These are phyloP conservation scores for Wickerhamomyces rabaulensis DNA, from an alignment of 805 yeast species.

Conservation along the genomic window DNA sequence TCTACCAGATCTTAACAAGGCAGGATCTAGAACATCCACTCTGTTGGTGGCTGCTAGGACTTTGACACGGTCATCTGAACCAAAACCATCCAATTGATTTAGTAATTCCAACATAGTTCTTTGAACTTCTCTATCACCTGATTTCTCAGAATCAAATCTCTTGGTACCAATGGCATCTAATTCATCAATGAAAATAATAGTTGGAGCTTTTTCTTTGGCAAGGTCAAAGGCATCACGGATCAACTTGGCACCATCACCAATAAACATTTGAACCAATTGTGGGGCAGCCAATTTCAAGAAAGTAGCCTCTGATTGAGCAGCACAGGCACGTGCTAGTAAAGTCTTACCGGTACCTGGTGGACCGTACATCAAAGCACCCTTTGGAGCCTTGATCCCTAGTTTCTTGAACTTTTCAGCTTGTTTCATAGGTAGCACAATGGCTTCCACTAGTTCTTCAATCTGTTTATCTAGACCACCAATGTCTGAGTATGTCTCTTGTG, in stretches of 20 bases:
- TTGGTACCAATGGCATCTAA: constrained; percentile 98
- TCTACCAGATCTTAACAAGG: constrained; percentile 93
- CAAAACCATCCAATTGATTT: constrained; percentile 97
- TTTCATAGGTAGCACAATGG: constrained; percentile 96
- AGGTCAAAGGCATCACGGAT: constrained; percentile 96
- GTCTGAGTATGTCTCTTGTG: constrained; percentile 94
- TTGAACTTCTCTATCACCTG: constrained; percentile 98
- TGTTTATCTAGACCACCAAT: constrained; percentile 98
- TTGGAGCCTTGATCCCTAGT: constrained; percentile 95
- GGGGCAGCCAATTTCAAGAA: constrained; percentile 96
- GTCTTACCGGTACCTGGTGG: constrained; percentile 99
- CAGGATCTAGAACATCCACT: constrained; percentile 98
- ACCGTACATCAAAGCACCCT: constrained; percentile 97
- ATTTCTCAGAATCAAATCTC: constrained; percentile 94
- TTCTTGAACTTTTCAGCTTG: constrained; percentile 94
- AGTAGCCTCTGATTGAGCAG: constrained; percentile 97
- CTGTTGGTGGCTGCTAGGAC: constrained; percentile 98
- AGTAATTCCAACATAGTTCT: constrained; percentile 98
- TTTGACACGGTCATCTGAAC: constrained; percentile 94
- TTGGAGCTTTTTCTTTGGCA: constrained; percentile 97
- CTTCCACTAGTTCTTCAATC: constrained; percentile 96
- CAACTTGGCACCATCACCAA: constrained; percentile 98
- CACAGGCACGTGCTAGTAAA: constrained; percentile 94
- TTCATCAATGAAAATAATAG: constrained; percentile 96
- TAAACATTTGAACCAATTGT: constrained; percentile 95